Conservation (phyloP, 1,139 yeast genomes). For the Yamadazyma blattariae region DNA sequence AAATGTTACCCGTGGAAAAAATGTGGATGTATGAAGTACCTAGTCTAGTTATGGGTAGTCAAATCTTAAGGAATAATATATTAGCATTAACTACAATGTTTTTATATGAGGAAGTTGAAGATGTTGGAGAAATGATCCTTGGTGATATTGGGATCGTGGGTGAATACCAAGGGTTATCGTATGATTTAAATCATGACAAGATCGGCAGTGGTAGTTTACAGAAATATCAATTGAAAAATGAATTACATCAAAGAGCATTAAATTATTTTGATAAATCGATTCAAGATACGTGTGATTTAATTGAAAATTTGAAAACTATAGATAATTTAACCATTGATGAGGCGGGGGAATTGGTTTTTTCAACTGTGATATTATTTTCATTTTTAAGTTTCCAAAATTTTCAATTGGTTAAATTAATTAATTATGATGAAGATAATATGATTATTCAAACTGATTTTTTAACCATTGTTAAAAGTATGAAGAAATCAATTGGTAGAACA, state of each 20-base stretch:
- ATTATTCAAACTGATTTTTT: constrained; percentile 15
- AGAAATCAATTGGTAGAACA: constrained; percentile 12
- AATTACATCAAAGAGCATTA: constrained; percentile 14
- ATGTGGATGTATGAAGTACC: constrained; percentile 28
- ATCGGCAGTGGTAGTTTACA: no score
- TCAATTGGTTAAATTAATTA: constrained; percentile 24
- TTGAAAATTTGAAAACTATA: constrained; percentile 6
- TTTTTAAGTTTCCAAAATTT: constrained; percentile 30
- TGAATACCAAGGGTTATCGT: constrained; percentile 1
- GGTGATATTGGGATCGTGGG: constrained; percentile 5
- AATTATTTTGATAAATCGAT: constrained; percentile 21
- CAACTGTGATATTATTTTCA: constrained; percentile 25
- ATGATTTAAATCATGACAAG: neutral
- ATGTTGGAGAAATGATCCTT: constrained; percentile 3
- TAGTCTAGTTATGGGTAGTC: constrained; percentile 8
- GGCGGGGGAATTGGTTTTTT: constrained; percentile 23
- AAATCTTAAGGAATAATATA: constrained; percentile 4
- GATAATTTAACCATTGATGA: neutral
- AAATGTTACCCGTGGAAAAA: constrained; percentile 5
- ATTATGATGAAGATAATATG: constrained; percentile 15
- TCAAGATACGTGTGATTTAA: constrained; percentile 5
- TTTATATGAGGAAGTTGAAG: neutral
- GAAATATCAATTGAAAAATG: neutral
- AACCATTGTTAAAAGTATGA: constrained; percentile 19
- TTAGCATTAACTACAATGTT: constrained; percentile 5